Evolutionary conservation across 202 grass and related monocot genomes (phyloP).

Genomic region (Cymbopogon flexuosus): DNA sequence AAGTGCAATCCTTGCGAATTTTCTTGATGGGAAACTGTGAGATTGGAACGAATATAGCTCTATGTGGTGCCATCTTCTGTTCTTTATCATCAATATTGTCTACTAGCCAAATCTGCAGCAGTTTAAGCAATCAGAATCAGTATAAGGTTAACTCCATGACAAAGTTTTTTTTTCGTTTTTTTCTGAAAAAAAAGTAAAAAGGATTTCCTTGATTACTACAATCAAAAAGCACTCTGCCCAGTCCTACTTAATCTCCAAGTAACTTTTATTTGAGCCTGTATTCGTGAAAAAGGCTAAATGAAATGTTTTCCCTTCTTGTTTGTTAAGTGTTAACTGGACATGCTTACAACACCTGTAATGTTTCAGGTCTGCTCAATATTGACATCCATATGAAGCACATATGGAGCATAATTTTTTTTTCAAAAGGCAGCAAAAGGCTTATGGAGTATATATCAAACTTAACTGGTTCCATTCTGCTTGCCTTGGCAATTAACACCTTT

Average conservation of each 20-base stretch:
- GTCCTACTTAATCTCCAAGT: too few species aligned
- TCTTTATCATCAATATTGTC: conserved; percentile 54
- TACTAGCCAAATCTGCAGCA: conserved; percentile 45
- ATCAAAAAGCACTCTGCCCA: too few species aligned
- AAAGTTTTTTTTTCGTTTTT: background rate
- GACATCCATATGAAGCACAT: background rate
- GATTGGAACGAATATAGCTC: conserved; percentile 58
- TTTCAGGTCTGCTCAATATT: background rate
- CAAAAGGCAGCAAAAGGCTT: too few species aligned
- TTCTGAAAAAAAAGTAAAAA: background rate
- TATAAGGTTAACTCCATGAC: background rate
- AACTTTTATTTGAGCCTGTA: too few species aligned
- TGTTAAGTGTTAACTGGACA: too few species aligned
- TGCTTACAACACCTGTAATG: background rate
- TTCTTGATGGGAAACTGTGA: conserved; percentile 73
- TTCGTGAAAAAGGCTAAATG: background rate
- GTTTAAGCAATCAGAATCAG: background rate
- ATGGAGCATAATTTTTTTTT: too few species aligned
- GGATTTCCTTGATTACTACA: background rate
- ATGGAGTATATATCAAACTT: too few species aligned
- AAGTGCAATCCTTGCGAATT: conserved; percentile 65
- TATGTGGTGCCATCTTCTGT: conserved; percentile 59
- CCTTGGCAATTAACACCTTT: too few species aligned
- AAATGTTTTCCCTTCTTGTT: background rate
- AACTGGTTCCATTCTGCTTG: too few species aligned